These are phyloP conservation scores for Cercospora sp. DNA, from an alignment of 2,329 filamentous ascomycete species.

Conservation along the genomic window DNA sequence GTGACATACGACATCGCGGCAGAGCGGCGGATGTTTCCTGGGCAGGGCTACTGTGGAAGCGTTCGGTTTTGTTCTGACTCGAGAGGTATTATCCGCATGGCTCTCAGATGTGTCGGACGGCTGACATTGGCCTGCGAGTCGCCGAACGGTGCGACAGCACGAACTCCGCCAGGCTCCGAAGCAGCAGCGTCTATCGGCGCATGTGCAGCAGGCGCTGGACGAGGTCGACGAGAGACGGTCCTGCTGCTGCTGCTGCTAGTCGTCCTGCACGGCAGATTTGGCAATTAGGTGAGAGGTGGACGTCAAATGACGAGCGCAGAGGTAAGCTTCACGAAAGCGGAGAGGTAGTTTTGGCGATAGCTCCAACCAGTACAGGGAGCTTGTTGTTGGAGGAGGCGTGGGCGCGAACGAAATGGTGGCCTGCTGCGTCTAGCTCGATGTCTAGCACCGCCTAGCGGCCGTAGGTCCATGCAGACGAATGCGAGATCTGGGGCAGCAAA, in stretches of 20 bases:
- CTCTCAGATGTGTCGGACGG: conserved; percentile 23
- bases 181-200: conserved; percentile 15
- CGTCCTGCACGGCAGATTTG: conserved; percentile 10
- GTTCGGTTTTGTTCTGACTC: conserved; percentile 23
- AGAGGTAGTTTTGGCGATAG: conserved; percentile 25
- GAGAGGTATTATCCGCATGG: conserved; percentile 33
- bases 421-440: conserved; percentile 18
- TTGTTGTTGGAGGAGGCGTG: conserved; percentile 21
- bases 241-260: conserved; percentile 3
- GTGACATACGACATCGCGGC: conserved; percentile 36
- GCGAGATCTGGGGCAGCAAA: conserved; percentile 9
- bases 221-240: conserved; percentile 8
- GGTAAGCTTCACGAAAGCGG: conserved; percentile 29
- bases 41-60: conserved; percentile 27
- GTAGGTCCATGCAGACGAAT: conserved; percentile 14
- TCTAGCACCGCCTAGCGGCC: conserved; percentile 9
- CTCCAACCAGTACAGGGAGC: conserved; percentile 28
- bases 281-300: conserved; percentile 16
- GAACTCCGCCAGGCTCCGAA: conserved; percentile 10
- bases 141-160: conserved; percentile 17
- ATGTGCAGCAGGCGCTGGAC: conserved; percentile 6
- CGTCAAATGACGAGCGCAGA: conserved; percentile 28
- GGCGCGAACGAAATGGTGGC: conserved; percentile 21
- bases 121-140: conserved; percentile 31
- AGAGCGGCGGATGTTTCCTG: conserved; percentile 22